phyloP scores from a whole-genome alignment of 495 filamentous ascomycete genomes.

The Geopyxis carbonaria region DNA sequence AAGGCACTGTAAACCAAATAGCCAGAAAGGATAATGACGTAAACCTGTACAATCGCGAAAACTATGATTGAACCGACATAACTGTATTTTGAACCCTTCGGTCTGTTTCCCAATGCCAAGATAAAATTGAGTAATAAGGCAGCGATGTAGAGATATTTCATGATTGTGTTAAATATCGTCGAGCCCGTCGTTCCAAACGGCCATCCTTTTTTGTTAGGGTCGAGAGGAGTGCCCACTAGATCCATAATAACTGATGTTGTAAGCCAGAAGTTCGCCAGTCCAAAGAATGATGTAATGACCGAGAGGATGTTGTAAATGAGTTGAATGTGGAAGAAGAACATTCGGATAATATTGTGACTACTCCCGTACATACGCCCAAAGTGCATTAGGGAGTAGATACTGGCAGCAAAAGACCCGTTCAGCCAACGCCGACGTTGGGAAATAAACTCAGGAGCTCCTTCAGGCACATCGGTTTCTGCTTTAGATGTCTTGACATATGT shows the following conservation, averaged over 20 bases:
- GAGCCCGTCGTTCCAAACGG: slow-evolving; percentile 70
- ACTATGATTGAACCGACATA: slow-evolving; percentile 81
- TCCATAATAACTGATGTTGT: slow-evolving; percentile 96
- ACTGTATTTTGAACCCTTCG: slow-evolving; percentile 81
- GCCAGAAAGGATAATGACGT: slow-evolving; percentile 72
- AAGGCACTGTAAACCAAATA: slow-evolving; percentile 81
- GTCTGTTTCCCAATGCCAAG: slow-evolving; percentile 86
- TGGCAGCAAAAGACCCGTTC: slow-evolving; percentile 27
- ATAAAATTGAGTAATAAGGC: slow-evolving; percentile 92
- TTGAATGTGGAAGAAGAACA: slow-evolving; percentile 26
- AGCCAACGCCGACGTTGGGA: slow-evolving; percentile 27
- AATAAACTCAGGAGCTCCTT: slow-evolving; percentile 26
- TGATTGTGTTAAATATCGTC: slow-evolving; percentile 75
- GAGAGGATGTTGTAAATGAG: slow-evolving; percentile 87
- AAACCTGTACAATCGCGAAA: slow-evolving; percentile 77
- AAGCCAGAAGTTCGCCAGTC: slow-evolving; percentile 74
- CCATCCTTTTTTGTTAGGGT: slow-evolving; percentile 35
- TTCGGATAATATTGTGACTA: slow-evolving; percentile 25
- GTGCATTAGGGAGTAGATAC: slow-evolving; percentile 45
- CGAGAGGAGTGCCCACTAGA: slow-evolving; percentile 60
- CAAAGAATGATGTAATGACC: slow-evolving; percentile 87
- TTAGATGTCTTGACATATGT: slow-evolving; percentile 27
- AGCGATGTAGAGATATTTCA: slow-evolving; percentile 83
- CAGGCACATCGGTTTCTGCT: slow-evolving; percentile 27
- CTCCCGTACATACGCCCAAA: slow-evolving; percentile 43